Evolutionary conservation across 179 eudicot species (phyloP).

Genomic region (Drosera spatulata): DNA sequence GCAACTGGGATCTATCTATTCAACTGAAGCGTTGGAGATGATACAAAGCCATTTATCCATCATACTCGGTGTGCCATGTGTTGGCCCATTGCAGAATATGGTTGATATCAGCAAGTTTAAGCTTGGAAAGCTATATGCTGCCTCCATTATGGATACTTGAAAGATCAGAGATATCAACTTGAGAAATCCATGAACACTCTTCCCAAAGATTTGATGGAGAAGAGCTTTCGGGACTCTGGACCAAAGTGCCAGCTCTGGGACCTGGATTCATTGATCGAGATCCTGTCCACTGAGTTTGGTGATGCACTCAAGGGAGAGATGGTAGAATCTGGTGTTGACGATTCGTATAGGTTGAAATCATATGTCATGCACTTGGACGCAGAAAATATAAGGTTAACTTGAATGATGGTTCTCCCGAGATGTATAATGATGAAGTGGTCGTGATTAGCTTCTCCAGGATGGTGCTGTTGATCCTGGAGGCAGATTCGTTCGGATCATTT

Average conservation of each 20-base stretch:
- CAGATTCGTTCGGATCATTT: slow-evolving; percentile 88
- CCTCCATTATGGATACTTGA: slow-evolving; percentile 92
- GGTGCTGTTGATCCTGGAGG: slow-evolving; percentile 79
- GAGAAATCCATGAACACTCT: slow-evolving; percentile 88
- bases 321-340: slow-evolving; percentile 22
- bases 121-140: slow-evolving; percentile 92
- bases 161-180: slow-evolving; percentile 82
- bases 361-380: slow-evolving; percentile 92
- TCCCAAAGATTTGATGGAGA: slow-evolving; percentile 41
- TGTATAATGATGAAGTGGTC: slow-evolving; percentile 46
- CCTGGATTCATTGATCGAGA: slow-evolving; percentile 47
- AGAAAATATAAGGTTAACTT: slow-evolving; percentile 50
- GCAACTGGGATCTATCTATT: slow-evolving; percentile 72
- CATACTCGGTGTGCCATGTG: slow-evolving; percentile 62
- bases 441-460: slow-evolving; percentile 48
- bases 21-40: slow-evolving; percentile 87
- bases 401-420: slow-evolving; percentile 50
- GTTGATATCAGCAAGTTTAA: slow-evolving; percentile 78
- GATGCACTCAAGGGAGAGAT: slow-evolving; percentile 20
- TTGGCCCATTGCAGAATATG: slow-evolving; percentile 47
- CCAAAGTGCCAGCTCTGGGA: slow-evolving; percentile 57
- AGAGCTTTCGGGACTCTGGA: slow-evolving; percentile 22
- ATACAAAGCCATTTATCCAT: slow-evolving; percentile 66
- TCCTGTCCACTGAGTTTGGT: slow-evolving; percentile 41
- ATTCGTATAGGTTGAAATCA: slow-evolving; percentile 57